Evolutionary conservation across 129 eudicot species (phyloP), one percentile per base, ranked within the genome.

Genomic region (Artemisia annua): DNA sequence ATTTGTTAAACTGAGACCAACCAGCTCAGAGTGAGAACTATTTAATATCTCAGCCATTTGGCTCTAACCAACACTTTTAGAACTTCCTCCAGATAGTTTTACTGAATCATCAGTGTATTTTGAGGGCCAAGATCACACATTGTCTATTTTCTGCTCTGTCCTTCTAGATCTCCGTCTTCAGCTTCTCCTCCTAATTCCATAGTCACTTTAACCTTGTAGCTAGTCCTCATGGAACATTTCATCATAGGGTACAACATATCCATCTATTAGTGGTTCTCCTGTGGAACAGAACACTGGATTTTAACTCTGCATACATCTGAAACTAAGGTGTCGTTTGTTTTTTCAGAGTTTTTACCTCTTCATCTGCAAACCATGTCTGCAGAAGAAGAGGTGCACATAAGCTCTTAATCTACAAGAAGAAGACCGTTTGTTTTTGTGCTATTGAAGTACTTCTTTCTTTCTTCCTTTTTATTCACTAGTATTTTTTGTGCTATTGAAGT

Each of bases 241-340:
- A 19, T 79, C 87, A 50, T 79, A 85, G 1, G 78, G 70, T 48
- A 79, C 83, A 62, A 78, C 76, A 22, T 73, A 66, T 32, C 91
- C 91, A 63, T 81, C 71, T 22, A 63, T 55, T 75, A 66, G 75
- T 50, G 91, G 88, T 73, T 85, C 85, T 52, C 90, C 85, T 85
- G 71, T 22, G 7, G 11, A 50, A 65, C 61, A 76, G 14, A 39
- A 39, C 10, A 39, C 10, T 7, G 46, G 10, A 52, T 52, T 0
- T 7, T 39, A 39, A 39, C 46, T 39, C 46, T 7, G 11, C 46
- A 1, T 39, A 7, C 46, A 39, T 39, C 10, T 7, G 46, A 7
- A 7, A 39, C 10, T 39, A n/a, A n/a, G n/a, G n/a, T n/a, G n/a
- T n/a, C n/a, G n/a, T n/a, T n/a, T n/a, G n/a, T n/a, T n/a, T n/a